Conservation (phyloP, 805 yeast genomes). For the Candida saitoana region DNA sequence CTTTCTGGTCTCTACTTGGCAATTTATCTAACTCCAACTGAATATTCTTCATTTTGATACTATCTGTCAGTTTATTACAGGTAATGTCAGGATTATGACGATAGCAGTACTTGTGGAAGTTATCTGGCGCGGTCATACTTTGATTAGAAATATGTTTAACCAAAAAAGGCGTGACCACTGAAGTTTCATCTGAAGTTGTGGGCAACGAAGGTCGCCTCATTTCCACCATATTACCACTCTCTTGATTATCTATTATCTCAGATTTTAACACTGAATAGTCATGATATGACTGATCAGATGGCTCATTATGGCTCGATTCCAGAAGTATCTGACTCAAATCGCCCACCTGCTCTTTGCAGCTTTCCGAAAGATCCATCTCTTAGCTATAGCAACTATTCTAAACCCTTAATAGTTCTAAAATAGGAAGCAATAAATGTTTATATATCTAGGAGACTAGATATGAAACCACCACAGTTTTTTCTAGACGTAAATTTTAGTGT, state of each 20-base stretch:
- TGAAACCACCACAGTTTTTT: conserved; percentile 2
- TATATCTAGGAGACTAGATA: neutral
- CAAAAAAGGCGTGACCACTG: conserved; percentile 39
- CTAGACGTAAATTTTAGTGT: too few relatives aligned
- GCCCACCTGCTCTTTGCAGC: conserved; percentile 1
- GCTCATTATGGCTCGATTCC: neutral
- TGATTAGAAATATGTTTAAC: conserved; percentile 40
- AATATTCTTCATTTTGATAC: conserved; percentile 56
- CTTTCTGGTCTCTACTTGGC: conserved; percentile 68
- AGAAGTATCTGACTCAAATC: neutral
- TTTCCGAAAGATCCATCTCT: conserved; percentile 5
- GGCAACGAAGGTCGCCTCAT: conserved; percentile 9
- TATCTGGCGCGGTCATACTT: conserved; percentile 42
- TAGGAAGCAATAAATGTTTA: neutral
- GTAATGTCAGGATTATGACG: conserved; percentile 88
- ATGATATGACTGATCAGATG: neutral
- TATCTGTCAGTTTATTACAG: conserved; percentile 67
- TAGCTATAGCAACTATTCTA: neutral
- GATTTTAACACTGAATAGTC: neutral
- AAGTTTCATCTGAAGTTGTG: conserved; percentile 13
- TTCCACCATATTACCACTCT: neutral
- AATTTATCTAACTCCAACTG: conserved; percentile 56
- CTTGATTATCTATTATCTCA: neutral
- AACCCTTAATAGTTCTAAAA: neutral
- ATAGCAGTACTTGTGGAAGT: conserved; percentile 74